A percentile compares a stretch with the other conserved stretches of the same genome.
Conservation (phyloP, 306 rosid genomes). For the Echinosophora koreensis region DNA sequence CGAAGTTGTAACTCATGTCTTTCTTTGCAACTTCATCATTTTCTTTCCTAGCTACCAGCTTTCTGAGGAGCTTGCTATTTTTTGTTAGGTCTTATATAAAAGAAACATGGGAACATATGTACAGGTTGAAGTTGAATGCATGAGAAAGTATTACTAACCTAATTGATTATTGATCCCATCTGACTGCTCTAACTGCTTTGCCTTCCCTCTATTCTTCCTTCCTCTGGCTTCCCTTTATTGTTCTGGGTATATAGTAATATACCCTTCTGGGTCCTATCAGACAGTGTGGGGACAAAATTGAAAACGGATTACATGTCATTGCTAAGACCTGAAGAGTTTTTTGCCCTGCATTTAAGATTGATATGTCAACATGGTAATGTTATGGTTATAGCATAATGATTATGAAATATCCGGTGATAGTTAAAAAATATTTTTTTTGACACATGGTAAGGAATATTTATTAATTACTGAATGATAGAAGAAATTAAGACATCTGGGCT, state of each 20-base stretch:
- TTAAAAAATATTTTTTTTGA: no score
- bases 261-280: no score
- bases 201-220: no score
- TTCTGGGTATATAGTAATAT: no score
- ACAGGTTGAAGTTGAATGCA: background rate
- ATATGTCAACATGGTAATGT: conserved; percentile 15
- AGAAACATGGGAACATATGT: background rate
- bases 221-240: no score
- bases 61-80: conserved; percentile 4
- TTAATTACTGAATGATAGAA: background rate
- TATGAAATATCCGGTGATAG: no score
- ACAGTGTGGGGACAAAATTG: background rate
- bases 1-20: conserved; percentile 13
- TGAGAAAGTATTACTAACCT: background rate
- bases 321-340: conserved; percentile 5
- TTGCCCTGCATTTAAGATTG: conserved; percentile 6
- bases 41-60: background rate
- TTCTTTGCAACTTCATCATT: background rate
- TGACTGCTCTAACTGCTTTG: no score
- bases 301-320: conserved; percentile 5
- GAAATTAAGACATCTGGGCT: background rate
- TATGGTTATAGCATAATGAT: background rate
- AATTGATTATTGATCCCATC: no score
- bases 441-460: background rate
- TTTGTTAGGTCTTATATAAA: conserved; percentile 4